Evolutionary conservation across 176 grass and related monocot genomes (phyloP).

Genomic region (Pontederia paniculata): DNA sequence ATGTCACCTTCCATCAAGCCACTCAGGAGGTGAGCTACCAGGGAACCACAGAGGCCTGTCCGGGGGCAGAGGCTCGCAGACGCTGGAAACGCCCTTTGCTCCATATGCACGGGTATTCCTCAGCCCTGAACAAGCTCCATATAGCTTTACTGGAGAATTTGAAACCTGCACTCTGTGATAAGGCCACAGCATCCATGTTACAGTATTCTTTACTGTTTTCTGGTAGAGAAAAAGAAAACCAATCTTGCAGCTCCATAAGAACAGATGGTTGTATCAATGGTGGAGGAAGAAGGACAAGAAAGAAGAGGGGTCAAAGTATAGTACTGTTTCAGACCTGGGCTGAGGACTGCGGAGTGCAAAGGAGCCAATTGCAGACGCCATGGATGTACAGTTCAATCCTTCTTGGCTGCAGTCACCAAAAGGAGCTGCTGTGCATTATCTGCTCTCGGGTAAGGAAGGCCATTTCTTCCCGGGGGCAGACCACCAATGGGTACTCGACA

Average conservation of each 20-base stretch:
- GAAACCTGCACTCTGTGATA: slow-evolving; percentile 2
- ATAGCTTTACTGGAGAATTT: slow-evolving; percentile 11
- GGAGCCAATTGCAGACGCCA: slow-evolving; percentile 9
- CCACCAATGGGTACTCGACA: background rate
- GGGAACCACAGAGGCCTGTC: slow-evolving; percentile 91
- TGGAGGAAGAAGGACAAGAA: background rate
- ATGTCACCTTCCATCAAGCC: slow-evolving; percentile 83
- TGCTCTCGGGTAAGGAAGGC: background rate
- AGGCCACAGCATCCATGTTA: too few species aligned
- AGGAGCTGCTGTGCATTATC: background rate
- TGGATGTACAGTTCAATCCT: background rate
- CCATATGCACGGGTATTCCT: slow-evolving; percentile 21
- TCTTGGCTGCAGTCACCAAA: too few species aligned
- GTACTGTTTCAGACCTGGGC: background rate
- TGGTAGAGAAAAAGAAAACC: too few species aligned
- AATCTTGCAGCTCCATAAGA: too few species aligned
- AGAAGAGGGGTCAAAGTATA: background rate
- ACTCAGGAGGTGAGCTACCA: slow-evolving; percentile 51
- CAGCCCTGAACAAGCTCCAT: background rate
- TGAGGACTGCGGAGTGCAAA: slow-evolving; percentile 9
- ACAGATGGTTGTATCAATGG: too few species aligned
- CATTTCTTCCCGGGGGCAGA: background rate
- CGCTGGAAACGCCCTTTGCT: slow-evolving; percentile 59
- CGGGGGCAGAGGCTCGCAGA: slow-evolving; percentile 67
- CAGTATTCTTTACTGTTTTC: too few species aligned